Base-by-base conservation (phyloP, 2,329 filamentous ascomycete genomes). In the Trichoderma sp. region DNA sequence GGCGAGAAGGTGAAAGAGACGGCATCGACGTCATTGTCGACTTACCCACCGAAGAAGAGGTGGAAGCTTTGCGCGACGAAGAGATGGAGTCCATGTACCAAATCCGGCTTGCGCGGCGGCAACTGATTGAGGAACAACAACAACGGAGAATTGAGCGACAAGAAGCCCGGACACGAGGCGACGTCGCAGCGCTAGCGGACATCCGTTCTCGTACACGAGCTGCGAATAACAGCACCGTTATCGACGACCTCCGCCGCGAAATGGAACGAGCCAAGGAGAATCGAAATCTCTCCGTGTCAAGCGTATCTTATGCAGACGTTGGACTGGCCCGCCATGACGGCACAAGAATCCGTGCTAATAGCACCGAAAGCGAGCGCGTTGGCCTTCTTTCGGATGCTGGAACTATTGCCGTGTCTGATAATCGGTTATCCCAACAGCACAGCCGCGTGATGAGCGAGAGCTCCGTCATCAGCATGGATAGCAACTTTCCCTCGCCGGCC, bases 81-180 rank as follows among this genome's bases (percentile, higher is more conserved):
- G 93, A 97, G 78, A 98, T 98, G 96, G 92, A 96, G 71, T 88
- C 92, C 0, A 80, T 98, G 51, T 98, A 97, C 78, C 93, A 97
- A 78, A 95, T 98, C 69, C 90, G 96, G 14, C 77, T 92, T 14
- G 89, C 92, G 21, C 87, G 96, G 66, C 88, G 94, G 63, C 85
- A 87, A 68, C 91, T 96, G 77, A 85, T 90, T 49, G 87, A 88
- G 5, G 93, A 96, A 71, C 89, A 93, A 5, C 92, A 96, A 73
- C 89, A 91, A 72, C 84, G 92, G n/a, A 85, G 92, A 63, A 85
- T 87, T 58, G 83, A 89, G 68, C 85, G 92, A 32, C 83, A 88
- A 34, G 91, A 94, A 72, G 94, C 94, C 13, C 87, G 92, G 60
- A 86, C 84, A 66, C 84, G 90, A 61, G 90, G 91, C 60, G 93